A percentile compares a stretch with the other conserved stretches of the same genome.
phyloP scores from a whole-genome alignment of 1,284 basidiomycete species.

The Baeospora myosura region DNA sequence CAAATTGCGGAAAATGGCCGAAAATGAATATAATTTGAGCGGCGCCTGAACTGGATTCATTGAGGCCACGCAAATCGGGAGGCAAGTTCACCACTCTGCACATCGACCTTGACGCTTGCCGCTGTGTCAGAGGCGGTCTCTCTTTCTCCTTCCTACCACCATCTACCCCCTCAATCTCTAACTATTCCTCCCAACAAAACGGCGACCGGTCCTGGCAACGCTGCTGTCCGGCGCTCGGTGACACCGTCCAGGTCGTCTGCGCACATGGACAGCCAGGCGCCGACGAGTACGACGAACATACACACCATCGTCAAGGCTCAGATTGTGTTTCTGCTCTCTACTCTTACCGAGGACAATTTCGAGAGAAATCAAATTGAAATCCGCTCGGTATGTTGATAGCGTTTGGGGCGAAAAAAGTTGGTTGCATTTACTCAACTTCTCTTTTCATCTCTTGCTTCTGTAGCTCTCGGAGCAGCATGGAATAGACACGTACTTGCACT shows the following conservation, averaged over 20 bases:
- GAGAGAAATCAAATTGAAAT: conserved; percentile 88
- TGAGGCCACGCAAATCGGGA: conserved; percentile 11
- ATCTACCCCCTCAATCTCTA: conserved; percentile 24
- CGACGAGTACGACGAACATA: conserved; percentile 40
- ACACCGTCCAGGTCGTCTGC: conserved; percentile 60
- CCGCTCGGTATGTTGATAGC: conserved; percentile 68
- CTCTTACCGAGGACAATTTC: conserved; percentile 91
- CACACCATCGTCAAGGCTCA: conserved; percentile 80
- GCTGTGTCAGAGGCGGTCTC: conserved; percentile 30
- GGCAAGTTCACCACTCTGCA: conserved; percentile 27
- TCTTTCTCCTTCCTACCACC: conserved; percentile 25
- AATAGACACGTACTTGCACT: conserved; percentile 91
- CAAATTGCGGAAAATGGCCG: background rate
- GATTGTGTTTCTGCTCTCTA: conserved; percentile 90
- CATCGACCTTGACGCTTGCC: conserved; percentile 21
- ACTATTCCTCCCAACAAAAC: conserved; percentile 44
- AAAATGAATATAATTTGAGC: conserved; percentile 8
- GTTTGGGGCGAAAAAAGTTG: conserved; percentile 12
- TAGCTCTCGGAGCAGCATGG: conserved; percentile 93
- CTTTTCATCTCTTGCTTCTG: conserved; percentile 16
- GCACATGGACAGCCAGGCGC: conserved; percentile 58
- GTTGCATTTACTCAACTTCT: conserved; percentile 10
- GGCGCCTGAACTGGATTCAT: conserved; percentile 15
- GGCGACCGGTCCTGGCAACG: conserved; percentile 67
- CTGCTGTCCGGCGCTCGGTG: conserved; percentile 63